Conservation (phyloP, 345 rosid genomes). For the Schrenkiella parvula region DNA sequence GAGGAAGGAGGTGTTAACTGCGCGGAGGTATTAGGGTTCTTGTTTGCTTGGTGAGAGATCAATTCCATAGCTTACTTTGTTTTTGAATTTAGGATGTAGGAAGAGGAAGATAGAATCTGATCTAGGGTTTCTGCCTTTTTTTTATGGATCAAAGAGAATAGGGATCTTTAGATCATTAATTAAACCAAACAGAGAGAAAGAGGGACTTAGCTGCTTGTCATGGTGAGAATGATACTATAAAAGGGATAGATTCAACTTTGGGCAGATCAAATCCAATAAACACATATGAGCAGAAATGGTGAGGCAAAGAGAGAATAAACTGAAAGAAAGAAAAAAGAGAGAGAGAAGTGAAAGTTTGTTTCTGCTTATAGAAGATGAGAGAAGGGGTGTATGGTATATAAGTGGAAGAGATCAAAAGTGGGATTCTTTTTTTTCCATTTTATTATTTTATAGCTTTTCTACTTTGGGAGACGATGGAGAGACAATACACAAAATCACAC, state of each 20-base stretch:
- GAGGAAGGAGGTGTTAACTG: conserved; percentile 34
- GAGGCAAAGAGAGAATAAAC: conserved; percentile 31
- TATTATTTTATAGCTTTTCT: conserved; percentile 21
- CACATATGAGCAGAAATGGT: conserved; percentile 25
- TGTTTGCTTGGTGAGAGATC: conserved; percentile 33
- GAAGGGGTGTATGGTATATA: conserved; percentile 12
- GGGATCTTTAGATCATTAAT: conserved; percentile 26
- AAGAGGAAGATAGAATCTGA: conserved; percentile 10
- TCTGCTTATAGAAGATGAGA: conserved; percentile 10
- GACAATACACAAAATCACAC: conserved; percentile 16
- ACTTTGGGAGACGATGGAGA: conserved; percentile 27
- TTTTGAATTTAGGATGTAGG: neutral
- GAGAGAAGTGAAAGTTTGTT: conserved; percentile 20
- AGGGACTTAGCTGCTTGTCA: conserved; percentile 12
- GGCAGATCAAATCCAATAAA: conserved; percentile 20
- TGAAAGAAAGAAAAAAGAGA: neutral
- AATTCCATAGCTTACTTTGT: conserved; percentile 36
- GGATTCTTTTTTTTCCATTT: conserved; percentile 7
- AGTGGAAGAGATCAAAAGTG: conserved; percentile 29
- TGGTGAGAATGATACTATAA: conserved; percentile 21
- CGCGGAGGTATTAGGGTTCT: conserved; percentile 22
- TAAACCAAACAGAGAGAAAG: conserved; percentile 5
- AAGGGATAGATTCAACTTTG: conserved; percentile 16
- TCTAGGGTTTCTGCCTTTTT: conserved; percentile 17
- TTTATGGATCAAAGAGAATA: conserved; percentile 5